phyloP scores from a whole-genome alignment of 495 filamentous ascomycete genomes.

The Saxophila tyrrhenica region DNA sequence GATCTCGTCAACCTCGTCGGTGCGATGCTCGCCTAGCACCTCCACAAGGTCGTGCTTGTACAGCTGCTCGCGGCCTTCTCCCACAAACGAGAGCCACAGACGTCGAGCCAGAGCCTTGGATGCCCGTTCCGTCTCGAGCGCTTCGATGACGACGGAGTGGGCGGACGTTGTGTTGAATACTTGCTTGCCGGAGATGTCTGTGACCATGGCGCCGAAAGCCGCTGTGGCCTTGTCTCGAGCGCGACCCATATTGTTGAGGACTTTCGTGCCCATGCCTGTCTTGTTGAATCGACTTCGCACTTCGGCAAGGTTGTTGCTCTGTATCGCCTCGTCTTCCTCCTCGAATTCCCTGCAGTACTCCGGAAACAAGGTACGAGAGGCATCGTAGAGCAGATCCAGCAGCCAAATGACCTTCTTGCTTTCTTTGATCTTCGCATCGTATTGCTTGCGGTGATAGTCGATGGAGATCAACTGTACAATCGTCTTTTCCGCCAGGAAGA shows the following conservation, averaged over 20 bases:
- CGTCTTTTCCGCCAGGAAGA: constrained; percentile 22
- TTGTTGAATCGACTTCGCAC: constrained; percentile 1
- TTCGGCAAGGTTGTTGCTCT: constrained; percentile 9
- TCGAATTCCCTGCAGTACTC: constrained; percentile 17
- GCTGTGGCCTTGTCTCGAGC: constrained; percentile 16
- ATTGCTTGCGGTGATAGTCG: constrained; percentile 25
- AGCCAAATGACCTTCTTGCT: constrained; percentile 20
- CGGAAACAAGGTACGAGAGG: constrained; percentile 16
- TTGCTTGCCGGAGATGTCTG: constrained; percentile 16
- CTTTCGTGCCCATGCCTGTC: constrained; percentile 6
- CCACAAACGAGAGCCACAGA: constrained; percentile 18
- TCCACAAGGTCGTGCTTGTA: constrained; percentile 16
- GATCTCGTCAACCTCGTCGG: constrained; percentile 15
- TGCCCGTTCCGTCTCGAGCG: constrained; percentile 14
- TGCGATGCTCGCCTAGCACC: constrained; percentile 6
- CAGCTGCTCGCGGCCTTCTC: constrained; percentile 15
- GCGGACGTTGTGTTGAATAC: constrained; percentile 10
- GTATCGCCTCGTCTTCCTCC: constrained; percentile 18
- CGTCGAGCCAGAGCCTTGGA: constrained; percentile 18
- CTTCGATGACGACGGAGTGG: constrained; percentile 18
- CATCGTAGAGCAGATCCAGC: constrained; percentile 21
- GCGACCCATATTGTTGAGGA: constrained; percentile 15
- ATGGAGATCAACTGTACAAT: constrained; percentile 20
- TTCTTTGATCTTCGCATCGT: constrained; percentile 19
- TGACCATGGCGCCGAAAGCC: constrained; percentile 18